Base-by-base conservation (phyloP, 345 rosid species). In the Schrenkiella parvula region DNA sequence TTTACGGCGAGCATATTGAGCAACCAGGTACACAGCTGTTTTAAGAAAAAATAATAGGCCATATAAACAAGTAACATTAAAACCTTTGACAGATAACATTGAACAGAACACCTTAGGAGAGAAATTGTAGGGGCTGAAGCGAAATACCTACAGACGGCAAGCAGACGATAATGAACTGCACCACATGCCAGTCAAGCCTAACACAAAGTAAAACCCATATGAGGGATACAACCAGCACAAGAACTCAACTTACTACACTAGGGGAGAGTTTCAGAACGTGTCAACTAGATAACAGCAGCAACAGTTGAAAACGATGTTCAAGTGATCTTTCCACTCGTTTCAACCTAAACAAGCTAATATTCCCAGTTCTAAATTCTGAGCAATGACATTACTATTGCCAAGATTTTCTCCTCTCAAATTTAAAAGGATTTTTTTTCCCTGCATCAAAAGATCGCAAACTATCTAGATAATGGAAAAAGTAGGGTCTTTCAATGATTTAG, bases 121-220 rank as follows among this genome's bases (percentile, higher is more conserved):
- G 68, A 23, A 5, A 52, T 0, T 6, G 8, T 52, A 51, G 17
- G 41, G 28, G 21, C 44, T 60, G 46, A 60, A 43, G 3, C 2
- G 8, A 15, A 7, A 74, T 89, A 93, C 97, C 97, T 68, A 93
- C 59, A 34, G 98, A 89, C 72, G 98, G 98, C 91, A 89, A 70
- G 87, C 93, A 91, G 73, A 79, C 92, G 78, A 93, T 91, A 83
- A 91, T 91, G 75, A 93, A 84, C 47, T 93, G 95, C 74, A 93
- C 97, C 75, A 89, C 86, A 84, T 93, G 98, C 79, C 92, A 91
- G 70, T 91, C 98, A 48, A 89, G 10, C 86, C 98, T 95, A 90
- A 51, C 62, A 84, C 74, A 64, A 83, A 26, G 35, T 64, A 64
- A 29, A 64, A 56, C 34, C 28, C 65, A 58, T 8, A 59, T 37